Evolutionary conservation across 1,139 yeast species (phyloP).

Genomic region (Yamadazyma oceani): DNA sequence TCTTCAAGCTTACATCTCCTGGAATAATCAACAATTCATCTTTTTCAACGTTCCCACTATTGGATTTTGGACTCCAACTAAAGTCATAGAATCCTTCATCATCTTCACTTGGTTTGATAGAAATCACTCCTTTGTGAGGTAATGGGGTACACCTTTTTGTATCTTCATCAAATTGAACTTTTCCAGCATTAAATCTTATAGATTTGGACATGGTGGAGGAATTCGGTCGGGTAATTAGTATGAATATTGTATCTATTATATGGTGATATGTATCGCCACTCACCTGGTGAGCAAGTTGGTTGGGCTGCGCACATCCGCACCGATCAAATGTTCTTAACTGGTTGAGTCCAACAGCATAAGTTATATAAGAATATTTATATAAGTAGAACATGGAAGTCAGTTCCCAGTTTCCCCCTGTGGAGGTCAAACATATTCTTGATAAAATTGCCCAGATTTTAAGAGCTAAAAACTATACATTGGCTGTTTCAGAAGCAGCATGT

Average conservation of each 20-base stretch:
- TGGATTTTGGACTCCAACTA: constrained; percentile 42
- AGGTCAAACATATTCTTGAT: constrained; percentile 48
- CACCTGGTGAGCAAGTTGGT: too few species aligned
- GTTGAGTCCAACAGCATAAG: too few species aligned
- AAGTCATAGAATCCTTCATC: constrained; percentile 51
- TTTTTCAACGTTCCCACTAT: constrained; percentile 41
- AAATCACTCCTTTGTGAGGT: constrained; percentile 73
- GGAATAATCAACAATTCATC: constrained; percentile 84
- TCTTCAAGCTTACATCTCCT: constrained; percentile 87
- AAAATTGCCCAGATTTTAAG: constrained; percentile 59
- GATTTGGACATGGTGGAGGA: constrained; percentile 18
- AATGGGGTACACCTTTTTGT: constrained; percentile 73
- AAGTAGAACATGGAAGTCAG: too few species aligned
- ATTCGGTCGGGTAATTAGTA: too few species aligned
- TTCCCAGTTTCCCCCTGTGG: constrained; percentile 61
- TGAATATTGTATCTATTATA: too few species aligned
- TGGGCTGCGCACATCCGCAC: too few species aligned
- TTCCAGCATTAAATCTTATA: constrained; percentile 78
- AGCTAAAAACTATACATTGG: constrained; percentile 59
- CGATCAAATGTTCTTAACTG: too few species aligned
- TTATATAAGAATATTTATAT: too few species aligned
- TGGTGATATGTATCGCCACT: constrained; percentile 3
- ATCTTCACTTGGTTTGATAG: constrained; percentile 58
- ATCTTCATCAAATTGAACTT: constrained; percentile 70
- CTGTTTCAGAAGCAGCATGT: constrained; percentile 86